Percentiles rank a stretch among this genome's conserved stretches.
Evolutionary conservation across 768 basidiomycete species (phyloP).

Genomic region (Agrocybe chaxingu): DNA sequence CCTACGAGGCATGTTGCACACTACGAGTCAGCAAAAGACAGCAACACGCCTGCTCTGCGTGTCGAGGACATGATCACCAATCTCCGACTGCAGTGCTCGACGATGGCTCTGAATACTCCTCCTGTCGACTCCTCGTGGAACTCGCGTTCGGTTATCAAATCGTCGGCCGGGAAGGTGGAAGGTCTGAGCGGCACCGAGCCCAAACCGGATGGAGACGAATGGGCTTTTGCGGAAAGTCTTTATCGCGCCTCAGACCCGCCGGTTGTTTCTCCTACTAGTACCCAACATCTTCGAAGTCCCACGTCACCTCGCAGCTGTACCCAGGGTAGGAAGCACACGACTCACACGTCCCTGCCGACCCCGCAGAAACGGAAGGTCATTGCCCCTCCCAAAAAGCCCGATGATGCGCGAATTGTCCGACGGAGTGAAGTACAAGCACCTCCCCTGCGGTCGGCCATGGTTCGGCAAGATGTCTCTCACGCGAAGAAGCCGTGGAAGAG

Average conservation of each 20-base stretch:
- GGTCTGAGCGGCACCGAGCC: not conserved
- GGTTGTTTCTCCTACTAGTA: too few relatives aligned
- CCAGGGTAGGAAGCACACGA: too few relatives aligned
- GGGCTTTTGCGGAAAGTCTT: conserved; percentile 32
- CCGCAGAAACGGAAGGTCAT: not conserved
- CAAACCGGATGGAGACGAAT: conserved; percentile 24
- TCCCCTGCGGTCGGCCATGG: conserved; percentile 16
- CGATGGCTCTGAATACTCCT: conserved; percentile 14
- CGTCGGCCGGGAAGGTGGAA: not conserved
- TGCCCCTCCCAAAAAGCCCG: not conserved
- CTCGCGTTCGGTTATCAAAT: conserved; percentile 11
- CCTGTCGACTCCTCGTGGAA: conserved; percentile 16
- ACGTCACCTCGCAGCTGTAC: too few relatives aligned
- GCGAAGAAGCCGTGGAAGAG: conserved; percentile 26
- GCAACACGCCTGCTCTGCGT: conserved; percentile 25
- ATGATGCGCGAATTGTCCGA: not conserved
- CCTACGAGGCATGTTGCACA: conserved; percentile 34
- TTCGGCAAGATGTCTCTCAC: conserved; percentile 1
- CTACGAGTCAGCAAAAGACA: conserved; percentile 9
- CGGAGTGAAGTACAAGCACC: not conserved
- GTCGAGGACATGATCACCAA: conserved; percentile 44
- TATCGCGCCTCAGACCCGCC: conserved; percentile 3
- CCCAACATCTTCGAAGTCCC: too few relatives aligned
- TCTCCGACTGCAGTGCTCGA: conserved; percentile 35
- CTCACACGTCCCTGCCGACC: not conserved